Evolutionary conservation across 2,329 filamentous ascomycete genomes (phyloP).

Genomic region (Pyrenochaeta sp.): DNA sequence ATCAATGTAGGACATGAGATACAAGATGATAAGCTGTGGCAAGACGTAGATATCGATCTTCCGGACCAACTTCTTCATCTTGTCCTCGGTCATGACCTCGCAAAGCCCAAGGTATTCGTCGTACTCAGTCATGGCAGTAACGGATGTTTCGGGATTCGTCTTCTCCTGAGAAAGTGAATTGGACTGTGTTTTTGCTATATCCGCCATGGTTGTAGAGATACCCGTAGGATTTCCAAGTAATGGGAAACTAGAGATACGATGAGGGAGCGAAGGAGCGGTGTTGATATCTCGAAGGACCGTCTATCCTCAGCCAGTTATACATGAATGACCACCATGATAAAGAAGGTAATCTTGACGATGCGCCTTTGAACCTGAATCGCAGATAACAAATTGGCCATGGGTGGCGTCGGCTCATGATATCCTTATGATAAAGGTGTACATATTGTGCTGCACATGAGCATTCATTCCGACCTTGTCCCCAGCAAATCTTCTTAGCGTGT

Average conservation of each 20-base stretch:
- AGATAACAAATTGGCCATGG: not conserved
- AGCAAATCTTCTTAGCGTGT: not conserved
- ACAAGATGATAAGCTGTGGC: not conserved
- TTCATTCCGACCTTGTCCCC: not conserved
- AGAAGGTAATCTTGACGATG: not conserved
- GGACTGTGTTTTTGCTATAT: not conserved
- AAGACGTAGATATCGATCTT: not conserved
- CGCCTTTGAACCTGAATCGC: not conserved
- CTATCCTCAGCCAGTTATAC: not conserved
- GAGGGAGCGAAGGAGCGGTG: not conserved
- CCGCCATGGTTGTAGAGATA: not conserved
- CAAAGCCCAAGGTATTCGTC: not conserved
- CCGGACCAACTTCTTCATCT: not conserved
- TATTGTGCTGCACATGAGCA: not conserved
- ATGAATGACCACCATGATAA: not conserved
- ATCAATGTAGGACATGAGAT: constrained; percentile 2
- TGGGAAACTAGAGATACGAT: not conserved
- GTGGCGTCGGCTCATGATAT: not conserved
- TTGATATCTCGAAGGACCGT: not conserved
- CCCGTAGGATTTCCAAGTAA: not conserved
- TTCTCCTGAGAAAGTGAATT: not conserved
- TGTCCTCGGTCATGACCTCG: not conserved
- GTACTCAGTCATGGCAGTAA: not conserved
- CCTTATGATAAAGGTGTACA: not conserved
- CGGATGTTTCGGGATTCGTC: not conserved